Percentiles rank a stretch among this genome's conserved stretches.
Conservation (phyloP, 768 basidiomycete species). For the Tulasnella sp. region DNA sequence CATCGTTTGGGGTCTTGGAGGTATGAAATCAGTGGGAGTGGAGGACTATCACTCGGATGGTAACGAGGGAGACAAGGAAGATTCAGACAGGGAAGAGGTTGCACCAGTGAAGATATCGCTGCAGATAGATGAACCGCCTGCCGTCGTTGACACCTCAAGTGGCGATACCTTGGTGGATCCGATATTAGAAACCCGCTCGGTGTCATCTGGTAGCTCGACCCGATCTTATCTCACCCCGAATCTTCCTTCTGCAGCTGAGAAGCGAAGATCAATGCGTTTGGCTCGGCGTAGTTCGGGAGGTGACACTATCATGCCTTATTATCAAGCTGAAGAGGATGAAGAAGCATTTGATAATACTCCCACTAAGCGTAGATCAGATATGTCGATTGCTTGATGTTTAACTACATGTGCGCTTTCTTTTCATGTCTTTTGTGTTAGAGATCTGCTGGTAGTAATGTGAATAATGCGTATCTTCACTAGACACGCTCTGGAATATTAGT, state of each 20-base stretch:
- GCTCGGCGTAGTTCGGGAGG: conserved; percentile 12
- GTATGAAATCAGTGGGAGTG: too few species aligned
- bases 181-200: not conserved
- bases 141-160: not conserved
- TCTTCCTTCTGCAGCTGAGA: conserved; percentile 1
- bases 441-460: too few species aligned
- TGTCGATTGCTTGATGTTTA: too few species aligned
- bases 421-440: too few species aligned
- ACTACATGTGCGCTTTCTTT: too few species aligned
- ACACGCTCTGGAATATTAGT: too few species aligned
- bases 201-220: not conserved
- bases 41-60: not conserved
- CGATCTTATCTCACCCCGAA: conserved; percentile 11
- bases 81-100: not conserved
- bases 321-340: too few species aligned
- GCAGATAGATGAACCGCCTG: not conserved
- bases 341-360: too few species aligned
- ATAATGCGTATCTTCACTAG: too few species aligned
- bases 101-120: not conserved
- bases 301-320: conserved; percentile 4
- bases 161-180: not conserved
- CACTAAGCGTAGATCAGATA: too few species aligned
- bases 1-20: not conserved
- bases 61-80: not conserved
- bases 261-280: conserved; percentile 7